phyloP scores from a whole-genome alignment of 1,284 basidiomycete genomes.

The Ustilago xerochloae region DNA sequence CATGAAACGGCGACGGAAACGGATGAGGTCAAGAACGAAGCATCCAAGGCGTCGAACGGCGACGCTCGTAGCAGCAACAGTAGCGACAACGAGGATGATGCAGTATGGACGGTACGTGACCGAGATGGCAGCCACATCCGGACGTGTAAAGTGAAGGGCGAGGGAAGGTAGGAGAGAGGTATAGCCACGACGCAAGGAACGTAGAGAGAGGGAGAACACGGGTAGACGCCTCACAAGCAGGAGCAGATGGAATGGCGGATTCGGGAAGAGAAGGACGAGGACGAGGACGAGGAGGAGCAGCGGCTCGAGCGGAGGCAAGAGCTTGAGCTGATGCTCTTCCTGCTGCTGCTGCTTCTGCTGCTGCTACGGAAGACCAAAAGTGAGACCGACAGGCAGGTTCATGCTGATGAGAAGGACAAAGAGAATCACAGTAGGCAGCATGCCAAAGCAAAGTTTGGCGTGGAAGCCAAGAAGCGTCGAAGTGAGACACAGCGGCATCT shows the following conservation, averaged over 20 bases:
- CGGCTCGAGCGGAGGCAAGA: not conserved
- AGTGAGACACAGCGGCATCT: conserved; percentile 28
- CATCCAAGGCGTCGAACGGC: not conserved
- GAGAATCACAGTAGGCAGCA: conserved; percentile 4
- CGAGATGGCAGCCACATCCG: conserved; percentile 37
- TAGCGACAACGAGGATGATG: conserved; percentile 6
- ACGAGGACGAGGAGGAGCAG: not conserved
- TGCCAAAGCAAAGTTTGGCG: conserved; percentile 16
- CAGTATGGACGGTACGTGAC: conserved; percentile 9
- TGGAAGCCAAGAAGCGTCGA: conserved; percentile 32
- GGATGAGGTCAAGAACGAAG: conserved; percentile 11
- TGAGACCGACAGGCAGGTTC: conserved; percentile 6
- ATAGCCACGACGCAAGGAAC: conserved; percentile 5
- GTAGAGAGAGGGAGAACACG: not conserved
- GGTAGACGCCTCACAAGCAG: not conserved
- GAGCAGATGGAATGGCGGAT: too few species aligned
- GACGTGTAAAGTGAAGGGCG: conserved; percentile 25
- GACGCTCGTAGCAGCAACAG: conserved; percentile 14
- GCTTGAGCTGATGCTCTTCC: not conserved
- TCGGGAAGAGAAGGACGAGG: too few species aligned
- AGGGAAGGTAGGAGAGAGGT: conserved; percentile 5
- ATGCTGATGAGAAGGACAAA: conserved; percentile 1
- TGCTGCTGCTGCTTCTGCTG: not conserved
- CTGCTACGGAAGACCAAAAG: not conserved
- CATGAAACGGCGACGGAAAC: conserved; percentile 3